phyloP scores from a whole-genome alignment of 768 basidiomycete genomes.

The Kwoniella europaea region DNA sequence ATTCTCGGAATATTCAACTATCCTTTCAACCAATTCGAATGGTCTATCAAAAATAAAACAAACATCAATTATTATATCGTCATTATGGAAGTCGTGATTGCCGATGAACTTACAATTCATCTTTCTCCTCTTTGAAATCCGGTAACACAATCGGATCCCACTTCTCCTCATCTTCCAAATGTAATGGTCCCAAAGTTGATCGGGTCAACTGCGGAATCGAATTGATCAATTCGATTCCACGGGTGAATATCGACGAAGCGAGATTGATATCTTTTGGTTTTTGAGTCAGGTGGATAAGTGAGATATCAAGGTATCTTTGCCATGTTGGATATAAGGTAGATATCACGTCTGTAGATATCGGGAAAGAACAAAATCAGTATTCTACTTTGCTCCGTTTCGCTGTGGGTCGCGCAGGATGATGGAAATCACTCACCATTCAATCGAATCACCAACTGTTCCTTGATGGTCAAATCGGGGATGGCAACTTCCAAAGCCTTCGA shows the following conservation, averaged over 20 bases:
- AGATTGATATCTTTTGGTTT: slow-evolving; percentile 4
- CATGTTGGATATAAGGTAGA: slow-evolving; percentile 18
- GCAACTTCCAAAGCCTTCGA: slow-evolving; percentile 13
- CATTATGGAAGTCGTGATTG: too few relatives aligned
- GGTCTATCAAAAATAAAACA: not conserved
- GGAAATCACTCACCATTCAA: slow-evolving; percentile 15
- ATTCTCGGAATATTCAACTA: slow-evolving; percentile 33
- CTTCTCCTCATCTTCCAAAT: not conserved
- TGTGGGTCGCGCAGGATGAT: not conserved
- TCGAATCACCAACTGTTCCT: slow-evolving; percentile 28
- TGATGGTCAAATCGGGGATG: slow-evolving; percentile 21
- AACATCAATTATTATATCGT: too few relatives aligned
- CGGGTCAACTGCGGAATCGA: not conserved
- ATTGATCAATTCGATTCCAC: slow-evolving; percentile 28
- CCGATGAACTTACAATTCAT: slow-evolving; percentile 14
- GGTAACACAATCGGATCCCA: slow-evolving; percentile 34
- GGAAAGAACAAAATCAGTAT: not conserved
- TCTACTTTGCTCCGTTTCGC: not conserved
- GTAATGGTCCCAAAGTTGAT: slow-evolving; percentile 1
- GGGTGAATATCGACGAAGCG: slow-evolving; percentile 10
- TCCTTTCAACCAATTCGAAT: slow-evolving; percentile 16
- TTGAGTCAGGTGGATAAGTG: slow-evolving; percentile 1
- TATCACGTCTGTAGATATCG: slow-evolving; percentile 15
- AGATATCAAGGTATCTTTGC: slow-evolving; percentile 19
- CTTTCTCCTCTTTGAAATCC: slow-evolving; percentile 10